Base-by-base conservation (phyloP, 176 grass and related monocot genomes). In the Otatea glauca region DNA sequence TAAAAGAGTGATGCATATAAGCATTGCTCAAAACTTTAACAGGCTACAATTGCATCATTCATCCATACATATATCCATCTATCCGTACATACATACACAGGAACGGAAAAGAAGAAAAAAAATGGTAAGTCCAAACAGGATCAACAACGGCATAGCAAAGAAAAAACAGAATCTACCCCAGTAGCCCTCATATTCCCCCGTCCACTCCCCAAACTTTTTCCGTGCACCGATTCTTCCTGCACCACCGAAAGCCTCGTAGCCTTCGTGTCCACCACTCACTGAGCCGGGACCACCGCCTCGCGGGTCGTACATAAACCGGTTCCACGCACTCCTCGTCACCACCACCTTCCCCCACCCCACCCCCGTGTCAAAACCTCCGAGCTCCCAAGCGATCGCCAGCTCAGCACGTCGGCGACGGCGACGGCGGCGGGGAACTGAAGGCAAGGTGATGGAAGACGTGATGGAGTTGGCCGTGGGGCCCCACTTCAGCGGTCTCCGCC, bases 401-500 rank as follows among this genome's bases (percentile, higher is more conserved):
- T 90, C 88, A 48, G 47, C 88, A 16, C 62, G 27, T 42, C 83
- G 65, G 54, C 82, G 76, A 53, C n/a, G 77, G 43, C 51, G 8
- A 5, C 42, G 58, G 18, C 67, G 81, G 9, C 9, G 60, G 50
- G 54, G 20, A 56, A 3, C 20, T 8, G 20, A n/a, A 21, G 54
- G 18, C 20, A 7, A 8, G 42, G n/a, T 23, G 13, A 88, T 91
- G 92, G 92, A 85, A 29, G 79, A 88, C 69, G 79, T 82, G 24
- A 88, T 94, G 63, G 90, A 82, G 47, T 88, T 89, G 4, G 55
- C 90, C 7, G 90, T 84, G 32, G 91, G 83, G 18, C 80, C 91
- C 29, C 96, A 98, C 91, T 98, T 98, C 91, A 95, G 96, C 68
- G 93, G 96, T 6, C 89, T 93, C 85, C 96, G 91, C 59, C 88